Percentiles rank a stretch among this genome's conserved stretches.
Evolutionary conservation across 495 filamentous ascomycete genomes (phyloP).

Genomic region (Penicillium tannophilum): DNA sequence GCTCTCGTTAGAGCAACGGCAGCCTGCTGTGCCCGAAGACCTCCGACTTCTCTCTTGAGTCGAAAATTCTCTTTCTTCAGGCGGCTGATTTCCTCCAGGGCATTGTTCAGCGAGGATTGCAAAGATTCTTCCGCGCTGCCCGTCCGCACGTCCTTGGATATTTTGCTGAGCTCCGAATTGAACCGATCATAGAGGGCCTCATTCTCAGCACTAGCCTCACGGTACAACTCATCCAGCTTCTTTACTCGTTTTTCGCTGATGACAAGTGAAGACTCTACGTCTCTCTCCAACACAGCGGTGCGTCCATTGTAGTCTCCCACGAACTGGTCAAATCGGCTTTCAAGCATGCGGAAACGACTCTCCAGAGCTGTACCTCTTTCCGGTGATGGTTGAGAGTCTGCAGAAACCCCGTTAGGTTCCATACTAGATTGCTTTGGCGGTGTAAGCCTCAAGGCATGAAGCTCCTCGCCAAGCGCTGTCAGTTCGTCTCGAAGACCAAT

Average conservation of each 20-base stretch:
- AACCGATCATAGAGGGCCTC: constrained; percentile 92
- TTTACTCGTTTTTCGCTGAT: constrained; percentile 76
- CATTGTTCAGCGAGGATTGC: constrained; percentile 63
- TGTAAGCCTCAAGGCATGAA: constrained; percentile 60
- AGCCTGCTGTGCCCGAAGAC: constrained; percentile 47
- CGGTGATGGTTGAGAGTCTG: constrained; percentile 12
- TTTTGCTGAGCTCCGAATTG: constrained; percentile 84
- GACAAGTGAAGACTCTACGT: constrained; percentile 68
- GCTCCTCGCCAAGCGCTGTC: constrained; percentile 78
- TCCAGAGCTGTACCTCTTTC: constrained; percentile 46
- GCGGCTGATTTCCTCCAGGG: constrained; percentile 66
- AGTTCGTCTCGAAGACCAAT: constrained; percentile 73
- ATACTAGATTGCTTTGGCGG: constrained; percentile 28
- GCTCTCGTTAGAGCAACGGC: constrained; percentile 42
- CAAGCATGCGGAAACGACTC: constrained; percentile 61
- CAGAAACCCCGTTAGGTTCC: constrained; percentile 13
- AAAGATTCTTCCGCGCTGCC: constrained; percentile 76
- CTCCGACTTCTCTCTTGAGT: constrained; percentile 61
- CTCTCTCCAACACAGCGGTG: constrained; percentile 61
- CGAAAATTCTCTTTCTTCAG: constrained; percentile 79
- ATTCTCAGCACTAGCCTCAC: constrained; percentile 88
- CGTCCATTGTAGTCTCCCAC: constrained; percentile 62
- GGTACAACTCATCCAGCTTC: constrained; percentile 86
- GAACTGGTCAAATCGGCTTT: constrained; percentile 63
- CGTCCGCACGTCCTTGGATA: constrained; percentile 71